Evolutionary conservation across 2,329 filamentous ascomycete species (phyloP), one percentile per base, ranked within the genome.

Genomic region (Hirsutella minnesotensis): DNA sequence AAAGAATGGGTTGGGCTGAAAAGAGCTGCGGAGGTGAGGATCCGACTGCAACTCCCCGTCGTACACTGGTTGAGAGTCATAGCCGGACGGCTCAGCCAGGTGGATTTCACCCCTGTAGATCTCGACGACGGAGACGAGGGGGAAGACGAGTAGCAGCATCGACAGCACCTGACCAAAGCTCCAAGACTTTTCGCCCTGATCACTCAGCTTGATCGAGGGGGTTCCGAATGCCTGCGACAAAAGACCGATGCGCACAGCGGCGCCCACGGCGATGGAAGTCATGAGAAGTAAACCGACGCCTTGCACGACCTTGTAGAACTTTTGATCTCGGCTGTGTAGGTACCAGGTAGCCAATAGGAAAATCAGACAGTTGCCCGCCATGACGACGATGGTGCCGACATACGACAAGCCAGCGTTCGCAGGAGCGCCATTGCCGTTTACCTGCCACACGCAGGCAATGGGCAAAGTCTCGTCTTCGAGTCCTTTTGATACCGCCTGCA

Each of bases 271-370:
- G 49, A 77, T 74, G 10, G 63, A 75, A 2, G 62, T 58, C 63
- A 77, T 78, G n/a, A 77, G 58, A 7, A 72, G 50, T 27, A 79
- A 56, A 1, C 78, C 74, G 0, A 67, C 60, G 2, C 70, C 57
- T 58, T 75, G 77, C 12, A 79, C 63, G 3, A 56, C 53, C 49
- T 69, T 73, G 53, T 78, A 71, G 61, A 75, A 80, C 22, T 61
- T 62, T 46, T 74, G 70, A 16, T 60, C 55, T 16, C 71, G 67
- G 46, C 65, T 69, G 53, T 83, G 79, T 31, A 83, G 62, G 52
- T 82, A 83, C 75, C 75, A 82, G 0, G 77, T 79, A 0, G 73
- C 72, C 1, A 80, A 58, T 2, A 59, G 61, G 50, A 83, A 83
- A 19, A 82, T 67, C 30, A 77, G 51, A 30, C 63, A 65, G 51